Evolutionary conservation across 2,329 filamentous ascomycete genomes (phyloP).

Genomic region (Stagonosporopsis cucurbitacearum): DNA sequence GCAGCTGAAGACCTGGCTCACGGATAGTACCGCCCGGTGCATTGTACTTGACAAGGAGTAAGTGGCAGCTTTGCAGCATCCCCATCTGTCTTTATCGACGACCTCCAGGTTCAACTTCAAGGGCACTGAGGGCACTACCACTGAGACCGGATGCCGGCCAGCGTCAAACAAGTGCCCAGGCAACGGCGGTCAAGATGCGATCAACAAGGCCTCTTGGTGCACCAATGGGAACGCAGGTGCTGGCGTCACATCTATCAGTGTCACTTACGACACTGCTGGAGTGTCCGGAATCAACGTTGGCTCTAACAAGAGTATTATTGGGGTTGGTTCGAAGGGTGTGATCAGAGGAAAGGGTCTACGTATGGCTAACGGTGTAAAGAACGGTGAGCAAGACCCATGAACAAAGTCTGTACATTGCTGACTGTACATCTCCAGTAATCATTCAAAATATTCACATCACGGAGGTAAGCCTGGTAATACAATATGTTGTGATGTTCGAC

Average conservation of each 20-base stretch:
- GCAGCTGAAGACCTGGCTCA: conserved; percentile 65
- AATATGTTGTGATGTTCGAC: background rate
- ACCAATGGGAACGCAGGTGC: conserved; percentile 63
- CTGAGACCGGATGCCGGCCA: conserved; percentile 63
- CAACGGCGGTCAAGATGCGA: conserved; percentile 64
- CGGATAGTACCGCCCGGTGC: conserved; percentile 59
- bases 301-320: conserved; percentile 65
- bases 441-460: conserved; percentile 52
- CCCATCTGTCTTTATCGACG: background rate
- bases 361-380: conserved; percentile 48
- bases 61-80: background rate
- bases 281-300: conserved; percentile 57
- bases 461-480: conserved; percentile 2
- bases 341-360: conserved; percentile 64
- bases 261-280: conserved; percentile 59
- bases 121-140: conserved; percentile 59
- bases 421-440: conserved; percentile 51
- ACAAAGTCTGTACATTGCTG: background rate
- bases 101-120: conserved; percentile 57
- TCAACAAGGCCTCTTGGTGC: conserved; percentile 63
- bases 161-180: conserved; percentile 53
- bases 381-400: conserved; percentile 32
- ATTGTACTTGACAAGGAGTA: conserved; percentile 61
- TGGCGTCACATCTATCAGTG: conserved; percentile 50
- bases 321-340: conserved; percentile 57